These are phyloP conservation scores for Auriscalpium orientale DNA, from an alignment of 768 basidiomycete species.

Conservation along the genomic window DNA sequence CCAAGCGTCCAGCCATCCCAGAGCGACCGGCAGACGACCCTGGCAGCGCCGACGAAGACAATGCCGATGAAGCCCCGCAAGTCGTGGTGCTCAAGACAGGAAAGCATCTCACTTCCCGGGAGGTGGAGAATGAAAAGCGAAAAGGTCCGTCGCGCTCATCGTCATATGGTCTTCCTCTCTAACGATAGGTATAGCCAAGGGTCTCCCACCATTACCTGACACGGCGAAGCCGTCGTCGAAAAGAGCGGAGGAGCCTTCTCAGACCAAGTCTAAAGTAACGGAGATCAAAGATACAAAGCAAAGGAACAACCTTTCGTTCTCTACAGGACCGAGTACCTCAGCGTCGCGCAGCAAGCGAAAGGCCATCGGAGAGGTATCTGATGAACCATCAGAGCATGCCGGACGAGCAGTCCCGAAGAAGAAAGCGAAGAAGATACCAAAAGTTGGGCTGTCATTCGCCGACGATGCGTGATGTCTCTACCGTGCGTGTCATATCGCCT, in stretches of 20 bases:
- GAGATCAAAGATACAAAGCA: conserved; percentile 11
- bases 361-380: conserved; percentile 24
- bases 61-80: conserved; percentile 74
- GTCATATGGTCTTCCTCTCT: background rate
- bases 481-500: too few relatives aligned
- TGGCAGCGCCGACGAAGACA: conserved; percentile 61
- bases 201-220: conserved; percentile 46
- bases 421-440: conserved; percentile 44
- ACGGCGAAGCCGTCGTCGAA: conserved; percentile 8
- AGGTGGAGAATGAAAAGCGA: conserved; percentile 71
- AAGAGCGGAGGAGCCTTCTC: background rate
- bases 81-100: conserved; percentile 85
- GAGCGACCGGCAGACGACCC: conserved; percentile 59
- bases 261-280: background rate
- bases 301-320: conserved; percentile 31
- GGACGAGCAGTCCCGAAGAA: conserved; percentile 31
- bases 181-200: conserved; percentile 40
- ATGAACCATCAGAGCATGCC: conserved; percentile 17
- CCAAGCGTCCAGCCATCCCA: conserved; percentile 64
- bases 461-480: conserved; percentile 38
- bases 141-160: conserved; percentile 41
- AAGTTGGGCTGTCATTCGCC: conserved; percentile 47
- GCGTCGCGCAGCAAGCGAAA: conserved; percentile 25
- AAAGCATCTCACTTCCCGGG: conserved; percentile 73
- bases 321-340: conserved; percentile 22